A percentile compares a stretch with the other conserved stretches of the same genome.
Evolutionary conservation across 2,329 filamentous ascomycete genomes (phyloP).

Genomic region (Dendryphion nanum): DNA sequence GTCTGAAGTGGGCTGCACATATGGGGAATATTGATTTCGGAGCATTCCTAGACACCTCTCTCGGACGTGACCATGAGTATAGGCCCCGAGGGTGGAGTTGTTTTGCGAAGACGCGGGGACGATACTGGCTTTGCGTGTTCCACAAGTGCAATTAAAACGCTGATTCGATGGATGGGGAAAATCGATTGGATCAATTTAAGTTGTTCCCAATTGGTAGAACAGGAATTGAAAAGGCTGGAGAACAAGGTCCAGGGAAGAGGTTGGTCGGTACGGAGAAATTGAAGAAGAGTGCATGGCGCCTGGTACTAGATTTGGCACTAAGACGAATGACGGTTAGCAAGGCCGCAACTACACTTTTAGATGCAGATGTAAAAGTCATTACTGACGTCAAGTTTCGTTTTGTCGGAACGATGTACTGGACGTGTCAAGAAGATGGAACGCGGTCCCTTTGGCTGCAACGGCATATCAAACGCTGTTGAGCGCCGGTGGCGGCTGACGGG

Average conservation of each 20-base stretch:
- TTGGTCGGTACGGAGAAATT: too few relatives aligned
- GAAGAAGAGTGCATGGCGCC: not conserved
- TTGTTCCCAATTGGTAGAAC: not conserved
- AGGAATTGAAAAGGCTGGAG: not conserved
- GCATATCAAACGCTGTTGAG: too few relatives aligned
- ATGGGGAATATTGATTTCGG: too few relatives aligned
- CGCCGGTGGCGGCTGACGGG: constrained; percentile 14
- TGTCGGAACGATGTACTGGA: not conserved
- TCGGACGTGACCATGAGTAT: too few relatives aligned
- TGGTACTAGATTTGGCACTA: not conserved
- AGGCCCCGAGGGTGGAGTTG: too few relatives aligned
- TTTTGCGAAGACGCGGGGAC: too few relatives aligned
- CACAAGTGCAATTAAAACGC: too few relatives aligned
- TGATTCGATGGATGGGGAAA: too few relatives aligned
- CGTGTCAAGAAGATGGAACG: not conserved
- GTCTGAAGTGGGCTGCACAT: too few relatives aligned
- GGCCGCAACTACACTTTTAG: not conserved
- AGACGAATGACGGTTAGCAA: not conserved
- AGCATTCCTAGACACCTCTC: too few relatives aligned
- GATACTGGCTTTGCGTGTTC: too few relatives aligned
- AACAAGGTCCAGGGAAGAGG: not conserved
- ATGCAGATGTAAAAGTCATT: not conserved
- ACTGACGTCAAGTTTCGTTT: constrained; percentile 4
- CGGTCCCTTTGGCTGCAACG: not conserved
- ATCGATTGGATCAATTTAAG: not conserved